Base-by-base conservation (phyloP, 495 filamentous ascomycete genomes). In the Aspergillus carlsbadensis region DNA sequence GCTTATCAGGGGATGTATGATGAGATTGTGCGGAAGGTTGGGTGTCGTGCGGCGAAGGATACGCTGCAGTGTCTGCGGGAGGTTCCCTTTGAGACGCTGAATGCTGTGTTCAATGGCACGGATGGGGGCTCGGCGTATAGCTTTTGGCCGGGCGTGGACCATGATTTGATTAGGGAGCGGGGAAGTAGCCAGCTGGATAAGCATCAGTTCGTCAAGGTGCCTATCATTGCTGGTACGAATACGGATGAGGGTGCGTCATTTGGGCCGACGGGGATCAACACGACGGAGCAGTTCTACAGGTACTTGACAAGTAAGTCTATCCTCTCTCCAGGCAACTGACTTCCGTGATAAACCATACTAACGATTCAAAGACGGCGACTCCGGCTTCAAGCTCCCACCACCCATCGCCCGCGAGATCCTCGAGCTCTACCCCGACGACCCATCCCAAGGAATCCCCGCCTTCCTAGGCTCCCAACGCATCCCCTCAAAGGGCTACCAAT, bases 161-260 rank as follows among this genome's bases (percentile, higher is more conserved):
- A 79, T 0, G 75, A 77, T 52, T 76, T 84, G n/a, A 48, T 85
- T 6, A 53, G 44, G 14, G 63, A 64, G 5, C 71, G 68, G 65
- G 70, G 75, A 1, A 70, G 67, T 34, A 61, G 62, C 0, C 66
- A 68, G 29, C 57, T 79, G 4, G 43, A 67, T 15, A 56, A 68
- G 10, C 66, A 70, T 21, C 64, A 72, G 15, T 76, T 81, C 45
- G 65, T 80, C 58, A 72, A 75, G 46, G 72, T 79, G 2, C 81
- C 81, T 3, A 73, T 81, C 49, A 68, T 81, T 14, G 43, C 69
- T 2, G 79, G 79, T 11, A 70, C 65, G 5, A 80, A 79, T 47
- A 77, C 71, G 6, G 79, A 82, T 45, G 81, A 84, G 59, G 81
- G 79, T 6, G 67, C 68, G 1, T 63, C 60, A 6, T 81, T 81